Percentiles rank a stretch among this genome's conserved stretches.
phyloP scores from a whole-genome alignment of 129 eudicot species.

The Flaveria trinervia region DNA sequence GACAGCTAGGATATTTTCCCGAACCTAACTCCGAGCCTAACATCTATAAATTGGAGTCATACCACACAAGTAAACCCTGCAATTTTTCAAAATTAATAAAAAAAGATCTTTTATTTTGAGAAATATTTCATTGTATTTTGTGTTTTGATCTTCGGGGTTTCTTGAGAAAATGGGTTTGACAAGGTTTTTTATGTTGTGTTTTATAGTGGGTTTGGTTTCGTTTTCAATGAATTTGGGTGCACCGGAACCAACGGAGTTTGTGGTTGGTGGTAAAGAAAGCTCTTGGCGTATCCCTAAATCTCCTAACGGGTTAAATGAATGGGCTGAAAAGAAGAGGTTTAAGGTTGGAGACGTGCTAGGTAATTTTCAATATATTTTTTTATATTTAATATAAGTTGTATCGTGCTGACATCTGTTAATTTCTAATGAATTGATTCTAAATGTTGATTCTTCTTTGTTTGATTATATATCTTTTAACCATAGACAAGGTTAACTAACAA shows the following conservation, averaged over 20 bases:
- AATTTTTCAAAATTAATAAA: neutral
- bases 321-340: conserved; percentile 54
- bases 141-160: neutral
- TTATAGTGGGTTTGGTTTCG: conserved; percentile 25
- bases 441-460: neutral
- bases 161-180: conserved; percentile 24
- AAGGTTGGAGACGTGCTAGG: conserved; percentile 57
- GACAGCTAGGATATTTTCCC: conserved; percentile 16
- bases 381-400: no score
- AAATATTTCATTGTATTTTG: neutral
- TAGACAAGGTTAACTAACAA: no score
- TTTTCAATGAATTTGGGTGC: conserved; percentile 16
- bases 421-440: neutral
- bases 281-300: conserved; percentile 45
- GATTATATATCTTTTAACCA: neutral
- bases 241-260: conserved; percentile 39
- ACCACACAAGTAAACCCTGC: conserved; percentile 20
- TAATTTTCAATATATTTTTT: conserved; percentile 21
- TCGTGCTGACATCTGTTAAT: neutral
- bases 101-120: neutral
- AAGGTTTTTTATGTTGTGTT: conserved; percentile 10
- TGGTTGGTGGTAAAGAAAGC: conserved; percentile 36
- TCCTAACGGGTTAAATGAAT: conserved; percentile 34
- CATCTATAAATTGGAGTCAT: conserved; percentile 26
- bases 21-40: conserved; percentile 19